A percentile compares a stretch with the other conserved stretches of the same genome.
Conservation (phyloP, 2,329 filamentous ascomycete genomes). For the Sclerotinia minor region DNA sequence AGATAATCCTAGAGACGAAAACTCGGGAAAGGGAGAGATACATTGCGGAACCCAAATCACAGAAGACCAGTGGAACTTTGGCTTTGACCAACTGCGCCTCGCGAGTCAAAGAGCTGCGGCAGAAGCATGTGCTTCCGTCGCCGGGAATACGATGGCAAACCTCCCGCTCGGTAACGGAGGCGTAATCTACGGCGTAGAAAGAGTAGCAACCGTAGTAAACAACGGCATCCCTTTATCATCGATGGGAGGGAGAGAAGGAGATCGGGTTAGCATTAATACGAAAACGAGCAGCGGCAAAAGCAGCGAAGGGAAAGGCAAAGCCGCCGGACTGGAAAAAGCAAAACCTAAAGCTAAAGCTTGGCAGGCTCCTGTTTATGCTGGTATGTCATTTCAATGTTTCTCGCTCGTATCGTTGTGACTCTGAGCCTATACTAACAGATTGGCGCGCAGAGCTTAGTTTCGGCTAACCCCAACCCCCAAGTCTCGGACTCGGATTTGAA, state of each 20-base stretch:
- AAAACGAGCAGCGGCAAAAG: slow-evolving; percentile 35
- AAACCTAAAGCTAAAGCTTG: slow-evolving; percentile 46
- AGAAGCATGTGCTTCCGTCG: slow-evolving; percentile 38
- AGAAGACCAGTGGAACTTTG: slow-evolving; percentile 34
- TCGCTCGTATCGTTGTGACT: no score
- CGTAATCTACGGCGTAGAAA: slow-evolving; percentile 36
- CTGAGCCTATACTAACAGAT: neutral
- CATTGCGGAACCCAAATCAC: slow-evolving; percentile 33
- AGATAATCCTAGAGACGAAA: neutral
- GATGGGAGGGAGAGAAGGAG: slow-evolving; percentile 25
- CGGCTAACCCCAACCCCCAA: slow-evolving; percentile 3
- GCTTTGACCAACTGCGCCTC: slow-evolving; percentile 37
- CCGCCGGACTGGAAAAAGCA: slow-evolving; percentile 33
- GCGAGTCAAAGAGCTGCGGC: slow-evolving; percentile 39
- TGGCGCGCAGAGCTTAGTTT: slow-evolving; percentile 18
- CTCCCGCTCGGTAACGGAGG: slow-evolving; percentile 29
- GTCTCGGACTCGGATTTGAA: neutral
- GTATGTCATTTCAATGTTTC: slow-evolving; percentile 30
- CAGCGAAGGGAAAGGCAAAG: slow-evolving; percentile 37
- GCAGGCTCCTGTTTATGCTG: slow-evolving; percentile 47
- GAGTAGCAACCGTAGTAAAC: slow-evolving; percentile 27
- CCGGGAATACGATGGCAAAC: slow-evolving; percentile 25
- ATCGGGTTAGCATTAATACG: slow-evolving; percentile 34
- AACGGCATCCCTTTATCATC: slow-evolving; percentile 21
- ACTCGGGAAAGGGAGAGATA: slow-evolving; percentile 27